A percentile compares a stretch with the other conserved stretches of the same genome.
phyloP scores from a whole-genome alignment of 345 rosid species.

The Zanthoxylum bungeanum region DNA sequence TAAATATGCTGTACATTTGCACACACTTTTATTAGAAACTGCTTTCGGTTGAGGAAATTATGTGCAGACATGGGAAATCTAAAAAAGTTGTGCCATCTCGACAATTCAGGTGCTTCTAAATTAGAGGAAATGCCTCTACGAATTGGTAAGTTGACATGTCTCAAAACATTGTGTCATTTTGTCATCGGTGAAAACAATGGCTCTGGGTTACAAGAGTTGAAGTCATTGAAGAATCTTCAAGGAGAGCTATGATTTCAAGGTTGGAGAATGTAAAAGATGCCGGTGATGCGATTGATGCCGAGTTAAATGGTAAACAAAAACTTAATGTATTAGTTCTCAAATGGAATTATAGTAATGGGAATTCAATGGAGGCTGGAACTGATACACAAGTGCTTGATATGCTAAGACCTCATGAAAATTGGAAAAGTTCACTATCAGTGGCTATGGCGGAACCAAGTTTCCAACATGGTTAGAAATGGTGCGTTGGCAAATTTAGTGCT shows the following conservation, averaged over 20 bases:
- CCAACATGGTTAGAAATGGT: constrained; percentile 17
- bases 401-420: constrained; percentile 11
- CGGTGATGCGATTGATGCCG: neutral
- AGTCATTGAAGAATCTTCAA: neutral
- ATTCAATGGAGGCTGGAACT: neutral
- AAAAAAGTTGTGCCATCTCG: constrained; percentile 16
- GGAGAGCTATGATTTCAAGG: neutral
- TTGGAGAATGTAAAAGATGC: neutral
- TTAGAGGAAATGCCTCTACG: neutral
- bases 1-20: neutral
- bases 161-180: neutral
- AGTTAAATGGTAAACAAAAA: neutral
- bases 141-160: neutral
- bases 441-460: constrained; percentile 3
- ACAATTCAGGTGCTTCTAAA: neutral
- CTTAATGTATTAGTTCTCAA: neutral
- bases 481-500: constrained; percentile 1
- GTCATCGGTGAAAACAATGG: neutral
- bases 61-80: neutral
- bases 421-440: neutral
- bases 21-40: neutral
- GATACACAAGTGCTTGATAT: neutral
- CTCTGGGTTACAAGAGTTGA: neutral
- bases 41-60: too few species aligned
- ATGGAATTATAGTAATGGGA: neutral